Conservation (phyloP, 2,329 filamentous ascomycete species). For the Colletotrichum horii region DNA sequence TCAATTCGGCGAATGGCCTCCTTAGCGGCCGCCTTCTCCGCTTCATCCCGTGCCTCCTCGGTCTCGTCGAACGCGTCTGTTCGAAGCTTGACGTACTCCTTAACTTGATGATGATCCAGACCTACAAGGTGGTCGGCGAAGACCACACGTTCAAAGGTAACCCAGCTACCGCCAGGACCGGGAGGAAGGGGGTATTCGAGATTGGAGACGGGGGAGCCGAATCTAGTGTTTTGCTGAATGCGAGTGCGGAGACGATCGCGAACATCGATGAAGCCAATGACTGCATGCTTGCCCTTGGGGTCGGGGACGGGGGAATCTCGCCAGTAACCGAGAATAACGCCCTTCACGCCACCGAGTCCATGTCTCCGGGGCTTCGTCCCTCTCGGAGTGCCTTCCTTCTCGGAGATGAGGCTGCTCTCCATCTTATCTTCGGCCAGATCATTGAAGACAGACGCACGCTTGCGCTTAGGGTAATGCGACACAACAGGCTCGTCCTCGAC, state of each 20-base stretch:
- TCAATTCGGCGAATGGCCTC: constrained; percentile 52
- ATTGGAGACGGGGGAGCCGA: constrained; percentile 48
- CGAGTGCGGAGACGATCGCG: constrained; percentile 65
- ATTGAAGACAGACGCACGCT: constrained; percentile 51
- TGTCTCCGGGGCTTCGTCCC: constrained; percentile 21
- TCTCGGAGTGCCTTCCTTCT: constrained; percentile 26
- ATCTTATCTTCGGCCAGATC: constrained; percentile 55
- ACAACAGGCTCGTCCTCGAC: constrained; percentile 40
- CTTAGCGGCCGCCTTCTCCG: constrained; percentile 48
- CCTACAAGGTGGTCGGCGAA: constrained; percentile 62
- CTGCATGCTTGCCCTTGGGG: constrained; percentile 57
- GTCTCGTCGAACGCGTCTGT: constrained; percentile 41
- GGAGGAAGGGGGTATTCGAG: constrained; percentile 52
- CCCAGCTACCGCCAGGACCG: constrained; percentile 67
- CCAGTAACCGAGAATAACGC: constrained; percentile 63
- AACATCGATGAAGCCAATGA: constrained; percentile 68
- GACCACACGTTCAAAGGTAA: constrained; percentile 65
- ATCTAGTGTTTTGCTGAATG: constrained; percentile 55
- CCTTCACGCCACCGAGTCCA: constrained; percentile 41
- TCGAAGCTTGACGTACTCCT: constrained; percentile 66
- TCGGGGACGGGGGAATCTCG: constrained; percentile 59
- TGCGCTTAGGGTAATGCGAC: constrained; percentile 59
- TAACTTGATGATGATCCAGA: constrained; percentile 61
- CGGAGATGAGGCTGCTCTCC: constrained; percentile 37
- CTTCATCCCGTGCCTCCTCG: constrained; percentile 40